phyloP scores from a whole-genome alignment of 2,329 filamentous ascomycete species.

The Cercospora sp. region DNA sequence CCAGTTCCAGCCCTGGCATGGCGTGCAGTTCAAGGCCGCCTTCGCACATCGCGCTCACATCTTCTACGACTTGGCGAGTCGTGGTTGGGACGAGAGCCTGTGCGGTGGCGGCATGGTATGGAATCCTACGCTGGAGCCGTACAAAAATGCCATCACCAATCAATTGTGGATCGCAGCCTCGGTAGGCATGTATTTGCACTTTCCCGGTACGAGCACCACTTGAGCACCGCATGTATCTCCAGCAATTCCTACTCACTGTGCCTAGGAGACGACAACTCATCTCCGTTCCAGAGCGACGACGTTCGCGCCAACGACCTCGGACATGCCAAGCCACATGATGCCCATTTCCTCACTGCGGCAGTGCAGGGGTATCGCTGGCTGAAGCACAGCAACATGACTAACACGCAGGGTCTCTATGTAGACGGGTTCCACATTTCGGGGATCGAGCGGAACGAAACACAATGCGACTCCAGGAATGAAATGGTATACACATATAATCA shows the following conservation, averaged over 20 bases:
- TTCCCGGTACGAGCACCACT: slow-evolving; percentile 58
- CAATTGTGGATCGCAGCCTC: slow-evolving; percentile 84
- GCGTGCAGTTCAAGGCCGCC: slow-evolving; percentile 69
- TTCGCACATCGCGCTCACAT: slow-evolving; percentile 80
- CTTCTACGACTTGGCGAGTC: slow-evolving; percentile 78
- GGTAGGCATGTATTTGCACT: slow-evolving; percentile 84
- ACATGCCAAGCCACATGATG: slow-evolving; percentile 47
- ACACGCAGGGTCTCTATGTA: slow-evolving; percentile 68
- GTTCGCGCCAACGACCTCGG: slow-evolving; percentile 24
- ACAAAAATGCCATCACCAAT: slow-evolving; percentile 97
- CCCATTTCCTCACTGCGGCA: slow-evolving; percentile 66
- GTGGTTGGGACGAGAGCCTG: slow-evolving; percentile 77
- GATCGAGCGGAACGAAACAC: slow-evolving; percentile 54
- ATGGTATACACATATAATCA: slow-evolving; percentile 97
- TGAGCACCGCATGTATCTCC: neutral
- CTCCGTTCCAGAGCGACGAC: slow-evolving; percentile 58
- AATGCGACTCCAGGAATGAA: slow-evolving; percentile 72
- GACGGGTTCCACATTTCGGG: slow-evolving; percentile 88
- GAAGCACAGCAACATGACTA: slow-evolving; percentile 73
- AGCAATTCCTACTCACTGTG: neutral
- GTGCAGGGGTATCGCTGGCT: slow-evolving; percentile 82
- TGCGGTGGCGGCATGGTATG: slow-evolving; percentile 90
- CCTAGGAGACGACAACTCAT: slow-evolving; percentile 62
- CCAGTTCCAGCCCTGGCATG: slow-evolving; percentile 63
- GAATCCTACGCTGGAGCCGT: slow-evolving; percentile 76